Evolutionary conservation across 2,329 filamentous ascomycete genomes (phyloP).

Genomic region (Cercospora zeina): DNA sequence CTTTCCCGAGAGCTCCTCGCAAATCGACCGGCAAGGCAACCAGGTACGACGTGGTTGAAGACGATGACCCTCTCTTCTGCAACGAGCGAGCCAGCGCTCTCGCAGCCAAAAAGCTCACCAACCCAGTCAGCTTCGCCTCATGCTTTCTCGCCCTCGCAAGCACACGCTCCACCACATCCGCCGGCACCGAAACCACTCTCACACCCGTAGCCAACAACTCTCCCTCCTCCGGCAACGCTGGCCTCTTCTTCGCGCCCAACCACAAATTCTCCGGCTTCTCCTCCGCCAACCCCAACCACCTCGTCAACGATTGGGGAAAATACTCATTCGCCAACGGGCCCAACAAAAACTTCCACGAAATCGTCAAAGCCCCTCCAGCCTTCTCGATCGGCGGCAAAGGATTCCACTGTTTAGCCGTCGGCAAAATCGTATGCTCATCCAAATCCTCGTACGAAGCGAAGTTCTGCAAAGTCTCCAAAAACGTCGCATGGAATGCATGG

Average conservation of each 20-base stretch:
- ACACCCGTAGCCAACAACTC: slow-evolving; percentile 37
- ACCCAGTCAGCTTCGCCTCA: slow-evolving; percentile 46
- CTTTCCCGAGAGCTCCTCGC: slow-evolving; percentile 41
- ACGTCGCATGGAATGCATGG: slow-evolving; percentile 46
- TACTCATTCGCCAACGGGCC: slow-evolving; percentile 43
- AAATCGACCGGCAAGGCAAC: slow-evolving; percentile 48
- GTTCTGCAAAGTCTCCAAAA: slow-evolving; percentile 38
- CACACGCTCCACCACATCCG: slow-evolving; percentile 33
- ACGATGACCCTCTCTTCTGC: slow-evolving; percentile 15
- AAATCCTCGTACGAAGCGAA: background rate
- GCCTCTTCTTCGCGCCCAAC: slow-evolving; percentile 26
- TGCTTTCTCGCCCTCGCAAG: slow-evolving; percentile 40
- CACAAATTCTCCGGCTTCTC: slow-evolving; percentile 34
- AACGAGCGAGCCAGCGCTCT: slow-evolving; percentile 43
- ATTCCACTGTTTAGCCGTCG: slow-evolving; percentile 16
- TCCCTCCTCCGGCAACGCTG: background rate
- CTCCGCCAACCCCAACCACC: slow-evolving; percentile 41
- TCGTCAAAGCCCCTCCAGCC: slow-evolving; percentile 41
- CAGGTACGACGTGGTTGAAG: slow-evolving; percentile 39
- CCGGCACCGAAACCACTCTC: slow-evolving; percentile 39
- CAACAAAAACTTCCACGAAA: slow-evolving; percentile 51
- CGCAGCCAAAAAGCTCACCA: slow-evolving; percentile 46
- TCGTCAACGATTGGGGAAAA: slow-evolving; percentile 42
- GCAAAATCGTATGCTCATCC: slow-evolving; percentile 22
- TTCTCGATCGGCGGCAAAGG: slow-evolving; percentile 44